Base-by-base conservation (phyloP, 2,329 filamentous ascomycete genomes). In the Ceratocystis ficicola region DNA sequence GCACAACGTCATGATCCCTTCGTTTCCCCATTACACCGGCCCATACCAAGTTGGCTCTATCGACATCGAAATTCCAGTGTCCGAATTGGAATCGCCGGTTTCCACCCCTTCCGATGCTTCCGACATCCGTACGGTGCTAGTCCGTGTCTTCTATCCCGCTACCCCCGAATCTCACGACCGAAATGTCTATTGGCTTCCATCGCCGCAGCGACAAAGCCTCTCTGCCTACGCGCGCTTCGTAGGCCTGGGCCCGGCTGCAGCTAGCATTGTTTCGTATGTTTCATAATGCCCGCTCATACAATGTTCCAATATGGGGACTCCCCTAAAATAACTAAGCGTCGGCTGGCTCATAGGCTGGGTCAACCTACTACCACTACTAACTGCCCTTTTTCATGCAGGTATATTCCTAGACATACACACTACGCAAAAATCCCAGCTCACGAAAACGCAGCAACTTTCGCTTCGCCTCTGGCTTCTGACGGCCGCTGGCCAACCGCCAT, bases 81-180 rank as follows among this genome's bases (percentile, higher is more conserved):
- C 80, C 32, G 80, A 84, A 61, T 76, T 86, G 5, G 73, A 79
- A 1, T 77, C 81, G 1, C 83, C 85, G 0, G 78, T 81, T 25
- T 76, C 80, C 2, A 74, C 78, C 6, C 82, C 83, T 5, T 77
- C 79, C 6, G 79, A 81, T 62, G 80, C 83, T 4, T 75, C 76
- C 65, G 78, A 79, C 57, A 84, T 92, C 59, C 78, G 84, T 22
- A 95, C 90, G 0, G 79, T 95, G 30, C 86, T 88, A 66, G 94
- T 90, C 74, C 84, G 90, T 69, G 80, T 95, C 67, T 95, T 89
- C 76, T 95, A 95, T 73, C 90, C 90, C 0, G 86, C 86, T 25
- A 76, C 77, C 0, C 73, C 78, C 3, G 77, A 78, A 20, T 77
- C 81, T 2, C 79, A 83, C 71, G 83, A 83, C 70, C 79, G 79